Base-by-base conservation (phyloP, 2,329 filamentous ascomycete genomes). In the Fusarium kyushuense region DNA sequence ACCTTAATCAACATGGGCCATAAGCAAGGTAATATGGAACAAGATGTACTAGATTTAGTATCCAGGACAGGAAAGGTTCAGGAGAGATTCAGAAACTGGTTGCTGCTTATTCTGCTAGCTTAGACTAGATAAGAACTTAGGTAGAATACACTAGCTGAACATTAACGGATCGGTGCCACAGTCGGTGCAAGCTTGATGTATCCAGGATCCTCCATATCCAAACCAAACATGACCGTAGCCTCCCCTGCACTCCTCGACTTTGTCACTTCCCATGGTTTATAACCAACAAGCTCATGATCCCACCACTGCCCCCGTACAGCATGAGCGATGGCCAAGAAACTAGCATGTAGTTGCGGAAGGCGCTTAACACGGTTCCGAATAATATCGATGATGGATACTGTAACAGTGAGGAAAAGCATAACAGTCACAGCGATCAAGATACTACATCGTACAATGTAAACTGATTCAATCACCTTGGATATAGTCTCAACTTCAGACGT, bases 151-250 rank as follows among this genome's bases (percentile, higher is more conserved):
- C 35, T 19, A 49, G 6, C 2, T 14, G 5, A 56, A 59, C 27
- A 67, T 45, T 47, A 41, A 8, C 38, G 58, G 6, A 71, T 70
- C 12, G 69, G 65, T 16, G 53, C 35, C 4, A 71, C 62, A 6
- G 69, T 59, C 1, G 69, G 69, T 6, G 62, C 68, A 38, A 71
- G 49, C n/a, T 68, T 71, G 6, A 71, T 67, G 16, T 58, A 69
- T 27, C 65, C 48, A 11, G 62, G 48, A 41, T 71, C 68, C 2
- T 45, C 53, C 1, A 33, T 58, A 21, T 71, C 69, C 47, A 71
- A 27, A 0, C 68, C 68, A 64, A 71, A 71, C 68, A 71, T 71
- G 7, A 71, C 68, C 4, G 68, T 49, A 13, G 63, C 43, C 6
- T 47, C 8, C 3, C 65, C 57, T 12, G 33, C 47, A 25, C 61